Base-by-base conservation (phyloP, 2,329 filamentous ascomycete genomes). In the Colletotrichum costaricense region DNA sequence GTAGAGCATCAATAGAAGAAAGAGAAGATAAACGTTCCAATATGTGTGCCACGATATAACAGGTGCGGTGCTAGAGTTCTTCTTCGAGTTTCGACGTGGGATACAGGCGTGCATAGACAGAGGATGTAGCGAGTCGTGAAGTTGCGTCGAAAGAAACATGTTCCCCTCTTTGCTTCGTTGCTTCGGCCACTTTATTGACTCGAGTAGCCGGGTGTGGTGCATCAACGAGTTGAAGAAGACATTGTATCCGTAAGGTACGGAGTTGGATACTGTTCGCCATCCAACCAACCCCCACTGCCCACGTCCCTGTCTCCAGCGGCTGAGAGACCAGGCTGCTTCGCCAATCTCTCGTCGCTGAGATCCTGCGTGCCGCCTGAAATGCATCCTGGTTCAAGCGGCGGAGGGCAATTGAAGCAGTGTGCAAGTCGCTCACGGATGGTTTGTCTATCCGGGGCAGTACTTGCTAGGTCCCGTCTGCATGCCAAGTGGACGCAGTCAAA, bases 261-360 rank as follows among this genome's bases (percentile, higher is more conserved):
- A 5, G 33, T 35, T 35, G 9, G 33, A 35, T 62, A 52, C 67
- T 69, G 59, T 59, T 38, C 58, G 16, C 24, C 62, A 24, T 49
- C 42, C 42, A 49, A 22, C 19, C 38, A 58, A 28, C 65, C 54
- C 24, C 52, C 30, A 54, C 33, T 46, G 16, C 26, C 35, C 54
- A 66, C 46, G 19, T 56, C 35, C 49, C 28, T 59, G n/a, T 30
- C 42, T 52, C 52, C 42, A 26, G 63, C 42, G 30, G 56, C 63
- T 63, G 67, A 66, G 52, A 54, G 52, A n/a, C 54, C 30, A 58
- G 62, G 63, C 63, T 42, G 59, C 28, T 56, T 74, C 72, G 68
- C 58, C 68, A 74, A 74, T 74, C 72, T 72, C 72, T 74, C 5
- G n/a, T 24, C 59, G 52, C 28, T 54, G 68, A 74, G 72, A 74